phyloP scores from a whole-genome alignment of 2,329 filamentous ascomycete genomes.

The Stagonosporopsis tanaceti region DNA sequence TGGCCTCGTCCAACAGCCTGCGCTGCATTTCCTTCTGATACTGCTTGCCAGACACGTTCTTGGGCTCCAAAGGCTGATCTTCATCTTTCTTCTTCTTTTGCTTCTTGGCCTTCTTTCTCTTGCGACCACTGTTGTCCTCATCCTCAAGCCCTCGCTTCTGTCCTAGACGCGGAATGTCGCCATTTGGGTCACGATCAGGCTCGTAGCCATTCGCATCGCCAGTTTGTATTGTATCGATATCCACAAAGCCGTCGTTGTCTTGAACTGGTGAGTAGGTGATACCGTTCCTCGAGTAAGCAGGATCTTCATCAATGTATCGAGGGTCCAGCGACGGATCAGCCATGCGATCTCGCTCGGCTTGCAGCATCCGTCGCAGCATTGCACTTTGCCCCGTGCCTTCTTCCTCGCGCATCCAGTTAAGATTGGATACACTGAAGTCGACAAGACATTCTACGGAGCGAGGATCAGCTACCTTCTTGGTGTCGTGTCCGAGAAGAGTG shows the following conservation, averaged over 20 bases:
- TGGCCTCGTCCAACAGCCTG: constrained; percentile 52
- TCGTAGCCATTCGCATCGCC: not conserved
- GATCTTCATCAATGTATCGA: constrained; percentile 55
- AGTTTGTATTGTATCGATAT: constrained; percentile 10
- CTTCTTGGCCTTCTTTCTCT: constrained; percentile 33
- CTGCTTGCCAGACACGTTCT: constrained; percentile 56
- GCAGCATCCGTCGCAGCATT: constrained; percentile 59
- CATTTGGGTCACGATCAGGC: constrained; percentile 8
- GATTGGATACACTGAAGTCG: constrained; percentile 88
- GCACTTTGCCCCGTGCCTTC: constrained; percentile 54
- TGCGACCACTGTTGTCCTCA: constrained; percentile 32
- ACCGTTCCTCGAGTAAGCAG: constrained; percentile 46
- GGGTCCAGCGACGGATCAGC: constrained; percentile 56
- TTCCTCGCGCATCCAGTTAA: constrained; percentile 76
- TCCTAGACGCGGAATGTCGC: constrained; percentile 38
- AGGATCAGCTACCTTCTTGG: constrained; percentile 85
- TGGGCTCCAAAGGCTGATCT: constrained; percentile 44
- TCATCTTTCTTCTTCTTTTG: constrained; percentile 47
- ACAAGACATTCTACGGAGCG: constrained; percentile 90
- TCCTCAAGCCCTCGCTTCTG: constrained; percentile 43
- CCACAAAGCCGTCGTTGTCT: constrained; percentile 29
- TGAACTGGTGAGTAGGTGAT: constrained; percentile 54
- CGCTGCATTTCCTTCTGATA: constrained; percentile 58
- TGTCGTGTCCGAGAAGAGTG: constrained; percentile 89
- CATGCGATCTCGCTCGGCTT: constrained; percentile 62